Evolutionary conservation across 495 filamentous ascomycete species (phyloP).

Genomic region (Xylaria flabelliformis): DNA sequence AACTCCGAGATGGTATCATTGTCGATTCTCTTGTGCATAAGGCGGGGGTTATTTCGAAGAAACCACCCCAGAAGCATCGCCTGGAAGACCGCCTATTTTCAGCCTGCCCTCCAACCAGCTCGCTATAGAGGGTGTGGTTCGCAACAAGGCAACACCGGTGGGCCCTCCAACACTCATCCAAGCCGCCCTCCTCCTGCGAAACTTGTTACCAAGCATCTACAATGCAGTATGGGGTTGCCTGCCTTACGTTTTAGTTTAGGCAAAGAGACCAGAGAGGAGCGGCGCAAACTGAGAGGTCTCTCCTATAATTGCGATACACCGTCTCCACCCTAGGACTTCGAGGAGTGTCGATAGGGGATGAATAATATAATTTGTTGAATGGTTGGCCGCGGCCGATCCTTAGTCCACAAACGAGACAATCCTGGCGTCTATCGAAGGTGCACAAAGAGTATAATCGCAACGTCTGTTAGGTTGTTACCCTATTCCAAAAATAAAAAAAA

Average conservation of each 20-base stretch:
- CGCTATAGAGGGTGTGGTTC: not conserved
- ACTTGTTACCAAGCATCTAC: not conserved
- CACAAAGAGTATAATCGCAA: not conserved
- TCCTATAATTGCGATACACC: not conserved
- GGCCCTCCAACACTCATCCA: not conserved
- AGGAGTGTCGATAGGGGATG: conserved; percentile 5
- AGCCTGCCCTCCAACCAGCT: not conserved
- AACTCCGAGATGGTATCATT: not conserved
- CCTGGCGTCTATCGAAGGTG: conserved; percentile 4
- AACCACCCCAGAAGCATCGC: not conserved
- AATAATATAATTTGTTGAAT: not conserved
- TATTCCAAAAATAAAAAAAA: conserved; percentile 17
- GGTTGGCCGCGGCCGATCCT: not conserved
- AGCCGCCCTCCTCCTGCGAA: not conserved
- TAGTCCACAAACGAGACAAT: not conserved
- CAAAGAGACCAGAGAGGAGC: not conserved
- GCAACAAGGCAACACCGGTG: conserved; percentile 13
- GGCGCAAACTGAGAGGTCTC: not conserved
- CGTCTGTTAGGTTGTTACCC: not conserved
- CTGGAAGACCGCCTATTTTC: not conserved
- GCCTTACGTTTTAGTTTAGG: not conserved
- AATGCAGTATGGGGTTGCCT: not conserved
- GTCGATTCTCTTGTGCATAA: not conserved
- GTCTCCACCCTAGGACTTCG: conserved; percentile 14
- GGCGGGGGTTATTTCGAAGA: not conserved